Base-by-base conservation (phyloP, 371 early-diverging fungal genomes). In the Mucor velutinosus region DNA sequence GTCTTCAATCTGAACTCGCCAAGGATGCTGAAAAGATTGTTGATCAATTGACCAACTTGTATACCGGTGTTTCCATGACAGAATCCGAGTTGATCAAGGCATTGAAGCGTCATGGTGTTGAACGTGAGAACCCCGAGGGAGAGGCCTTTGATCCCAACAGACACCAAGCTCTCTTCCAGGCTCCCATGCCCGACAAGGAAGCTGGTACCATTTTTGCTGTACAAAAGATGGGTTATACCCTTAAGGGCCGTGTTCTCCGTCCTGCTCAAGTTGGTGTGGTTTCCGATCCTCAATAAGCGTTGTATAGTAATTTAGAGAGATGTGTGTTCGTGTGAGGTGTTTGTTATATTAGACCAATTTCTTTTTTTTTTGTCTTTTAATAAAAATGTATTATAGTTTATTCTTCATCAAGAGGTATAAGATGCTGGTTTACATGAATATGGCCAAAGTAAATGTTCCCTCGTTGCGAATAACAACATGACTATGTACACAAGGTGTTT, bases 211-310 rank as follows among this genome's bases (percentile, higher is more conserved):
- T 99, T 53, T 88, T 95, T 69, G 83, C 88, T 53, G 96, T 97
- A 12, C 89, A 92, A 74, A 99, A 98, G 89, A 77, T 86, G 62
- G 99, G 99, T 29, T 99, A 91, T 80, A 91, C 81, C 71, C 73
- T 99, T 62, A 92, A 96, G 74, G 97, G 93, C 60, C 92, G 97
- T 67, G 93, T 98, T 4, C 71, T 99, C 69, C 85, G 99, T 72
- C 95, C 97, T 57, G 96, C 99, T 58, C 95, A 98, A 79, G 99
- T 99, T 45, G 98, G 99, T 67, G 99, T 99, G 41, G 95, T 95
- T 53, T 74, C 86, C 45, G 88, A 89, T 17, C 25, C 62, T 47
- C 66, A 65, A 32, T 69, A 69, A 60, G 7, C 12, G 49, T 21
- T 53, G 53, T 53, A 53, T 53, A 53, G 53, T 53, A 15, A 27